These are phyloP conservation scores for Cicer cuneatum DNA, from an alignment of 306 rosid genomes.

Conservation along the genomic window DNA sequence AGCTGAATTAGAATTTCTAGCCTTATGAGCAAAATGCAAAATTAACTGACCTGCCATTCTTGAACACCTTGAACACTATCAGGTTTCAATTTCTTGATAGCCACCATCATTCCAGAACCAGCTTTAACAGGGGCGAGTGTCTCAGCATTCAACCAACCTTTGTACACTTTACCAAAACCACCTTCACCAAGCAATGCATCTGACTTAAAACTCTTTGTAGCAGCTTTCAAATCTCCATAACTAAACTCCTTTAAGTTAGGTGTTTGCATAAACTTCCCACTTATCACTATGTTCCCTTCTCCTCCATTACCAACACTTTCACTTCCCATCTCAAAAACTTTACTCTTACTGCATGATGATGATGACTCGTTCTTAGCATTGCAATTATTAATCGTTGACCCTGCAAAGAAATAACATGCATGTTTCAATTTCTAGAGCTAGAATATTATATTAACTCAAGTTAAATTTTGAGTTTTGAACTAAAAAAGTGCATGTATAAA, in stretches of 20 bases:
- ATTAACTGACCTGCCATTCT: conserved; percentile 77
- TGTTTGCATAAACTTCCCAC: conserved; percentile 57
- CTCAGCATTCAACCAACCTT: conserved; percentile 78
- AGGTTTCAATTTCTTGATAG: conserved; percentile 71
- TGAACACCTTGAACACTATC: conserved; percentile 81
- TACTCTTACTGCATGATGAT: conserved; percentile 41
- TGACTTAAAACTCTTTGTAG: conserved; percentile 65
- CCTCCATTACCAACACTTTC: background rate
- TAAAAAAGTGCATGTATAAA: no score
- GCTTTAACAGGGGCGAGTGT: conserved; percentile 67
- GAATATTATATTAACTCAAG: no score
- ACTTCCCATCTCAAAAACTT: conserved; percentile 49
- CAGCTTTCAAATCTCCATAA: conserved; percentile 64
- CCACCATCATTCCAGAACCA: conserved; percentile 68
- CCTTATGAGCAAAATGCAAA: background rate
- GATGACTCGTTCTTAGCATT: conserved; percentile 42
- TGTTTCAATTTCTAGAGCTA: no score
- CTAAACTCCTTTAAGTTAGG: conserved; percentile 69
- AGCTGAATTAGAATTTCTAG: background rate
- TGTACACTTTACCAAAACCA: conserved; percentile 89
- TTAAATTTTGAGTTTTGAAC: no score
- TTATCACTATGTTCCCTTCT: background rate
- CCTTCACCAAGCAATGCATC: conserved; percentile 79
- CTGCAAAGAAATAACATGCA: conserved; percentile 31
- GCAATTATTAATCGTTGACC: conserved; percentile 40